Percentiles rank a stretch among this genome's conserved stretches.
These are phyloP conservation scores for Saprolegnia diclina DNA, from an alignment of 352 stramenopile species.

Conservation along the genomic window DNA sequence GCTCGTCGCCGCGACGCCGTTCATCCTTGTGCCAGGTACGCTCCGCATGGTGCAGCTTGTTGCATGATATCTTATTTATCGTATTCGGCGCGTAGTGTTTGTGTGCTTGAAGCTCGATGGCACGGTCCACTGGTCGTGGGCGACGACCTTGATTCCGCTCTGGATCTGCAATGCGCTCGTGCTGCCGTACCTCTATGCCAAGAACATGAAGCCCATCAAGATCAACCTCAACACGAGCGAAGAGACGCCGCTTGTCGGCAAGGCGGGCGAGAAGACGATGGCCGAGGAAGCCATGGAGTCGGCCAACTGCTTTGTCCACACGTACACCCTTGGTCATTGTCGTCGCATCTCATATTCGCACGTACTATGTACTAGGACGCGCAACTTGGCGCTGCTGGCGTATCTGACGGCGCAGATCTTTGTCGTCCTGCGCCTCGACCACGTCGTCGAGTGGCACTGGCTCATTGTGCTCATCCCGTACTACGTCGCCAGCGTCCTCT, in stretches of 20 bases:
- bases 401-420: slow-evolving; percentile 22
- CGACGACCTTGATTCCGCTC: slow-evolving; percentile 5
- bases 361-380: neutral
- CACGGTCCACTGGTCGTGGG: slow-evolving; percentile 22
- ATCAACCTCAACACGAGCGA: neutral
- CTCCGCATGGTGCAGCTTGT: neutral
- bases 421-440: slow-evolving; percentile 11
- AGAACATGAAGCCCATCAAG: neutral
- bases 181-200: slow-evolving; percentile 4
- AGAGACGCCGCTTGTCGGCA: slow-evolving; percentile 7
- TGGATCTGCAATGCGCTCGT: slow-evolving; percentile 23
- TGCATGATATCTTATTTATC: too few relatives aligned
- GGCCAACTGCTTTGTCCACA: slow-evolving; percentile 13
- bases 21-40: neutral
- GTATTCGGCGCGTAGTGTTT: slow-evolving; percentile 19
- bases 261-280: neutral
- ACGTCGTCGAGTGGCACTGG: slow-evolving; percentile 21
- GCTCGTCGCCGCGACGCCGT: neutral
- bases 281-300: slow-evolving; percentile 19
- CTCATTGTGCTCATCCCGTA: slow-evolving; percentile 17
- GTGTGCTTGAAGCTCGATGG: slow-evolving; percentile 25
- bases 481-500: slow-evolving; percentile 19
- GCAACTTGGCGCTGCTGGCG: slow-evolving; percentile 7
- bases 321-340: neutral
- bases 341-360: neutral